Base-by-base conservation (phyloP, 2,329 filamentous ascomycete genomes). In the Fusarium pseudoanthophilum region DNA sequence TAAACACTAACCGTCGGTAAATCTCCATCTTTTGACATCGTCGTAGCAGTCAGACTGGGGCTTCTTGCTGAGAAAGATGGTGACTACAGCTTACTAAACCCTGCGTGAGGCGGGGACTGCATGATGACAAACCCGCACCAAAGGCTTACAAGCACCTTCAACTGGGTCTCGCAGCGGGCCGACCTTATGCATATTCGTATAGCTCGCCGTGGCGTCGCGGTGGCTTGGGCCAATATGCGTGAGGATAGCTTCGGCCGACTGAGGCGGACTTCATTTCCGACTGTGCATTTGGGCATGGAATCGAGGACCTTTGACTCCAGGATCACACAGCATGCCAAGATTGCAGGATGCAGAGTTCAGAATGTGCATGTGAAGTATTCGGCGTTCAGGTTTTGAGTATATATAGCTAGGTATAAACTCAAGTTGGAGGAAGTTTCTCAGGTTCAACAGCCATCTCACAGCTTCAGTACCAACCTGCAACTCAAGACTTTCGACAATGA, bases 41-140 rank as follows among this genome's bases (percentile, higher is more conserved):
- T 2, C 2, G 64, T 67, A 1, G 39, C 4, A 52, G 21, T 4
- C 1, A 3, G 32, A 67, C 24, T 60, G 64, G 64, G 16, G 7
- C 32, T 0, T 2, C 5, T 37, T 72, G 69, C 69, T 73, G 69
- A 73, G 60, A 59, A 72, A 72, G 59, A 46, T 45, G 48, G 46
- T 72, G 52, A 73, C 66, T 49, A 53, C 58, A 45, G 64, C 64
- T 72, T 51, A 72, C 64, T 74, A 73, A 62, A 55, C 51, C 52
- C 48, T 30, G 37, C 39, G 40, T 14, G 21, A 28, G 46, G 64
- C 30, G 71, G 67, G 57, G 60, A 45, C 36, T 48, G 40, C 62
- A 62, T 69, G 67, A 73, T 74, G 40, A 74, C 67, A 49, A 73
- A 73, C 62, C 40, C 37, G 14, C 2, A 16, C 37, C 37, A 69